These are phyloP conservation scores for Hemisphaericaspora nanyangensis DNA, from an alignment of 805 yeast species.

Conservation along the genomic window DNA sequence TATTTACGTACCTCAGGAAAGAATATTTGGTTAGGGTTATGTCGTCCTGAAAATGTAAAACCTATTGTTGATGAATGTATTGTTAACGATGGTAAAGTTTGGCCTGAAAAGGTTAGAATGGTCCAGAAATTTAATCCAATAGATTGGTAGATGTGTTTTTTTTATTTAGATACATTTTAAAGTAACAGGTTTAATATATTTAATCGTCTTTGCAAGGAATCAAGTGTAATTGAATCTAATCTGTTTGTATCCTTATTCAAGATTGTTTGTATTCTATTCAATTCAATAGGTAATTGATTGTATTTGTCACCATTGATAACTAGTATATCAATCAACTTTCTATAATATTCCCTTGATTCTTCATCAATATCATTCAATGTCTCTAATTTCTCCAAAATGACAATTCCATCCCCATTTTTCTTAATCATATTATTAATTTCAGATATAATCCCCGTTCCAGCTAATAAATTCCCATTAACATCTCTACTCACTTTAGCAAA, in stretches of 20 bases:
- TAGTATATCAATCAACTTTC: conserved; percentile 42
- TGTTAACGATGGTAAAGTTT: conserved; percentile 61
- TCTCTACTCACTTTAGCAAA: conserved; percentile 25
- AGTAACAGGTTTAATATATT: conserved; percentile 39
- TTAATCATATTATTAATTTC: conserved; percentile 9
- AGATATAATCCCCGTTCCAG: conserved; percentile 29
- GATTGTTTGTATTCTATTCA: conserved; percentile 41
- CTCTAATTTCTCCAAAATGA: conserved; percentile 1
- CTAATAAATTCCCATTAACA: conserved; percentile 28
- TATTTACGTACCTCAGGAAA: conserved; percentile 65
- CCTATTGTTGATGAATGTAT: conserved; percentile 77
- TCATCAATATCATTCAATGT: background rate
- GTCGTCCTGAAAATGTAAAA: conserved; percentile 70
- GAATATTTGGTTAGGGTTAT: conserved; percentile 84
- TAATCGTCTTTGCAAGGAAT: conserved; percentile 47
- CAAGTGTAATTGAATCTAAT: conserved; percentile 41
- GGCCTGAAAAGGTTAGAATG: conserved; percentile 65
- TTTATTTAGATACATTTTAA: background rate
- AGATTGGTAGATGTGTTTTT: conserved; percentile 39
- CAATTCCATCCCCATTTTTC: background rate
- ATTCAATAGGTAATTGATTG: conserved; percentile 43
- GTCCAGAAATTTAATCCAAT: conserved; percentile 51
- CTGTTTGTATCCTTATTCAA: conserved; percentile 30
- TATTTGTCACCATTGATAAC: conserved; percentile 43
- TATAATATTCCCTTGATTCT: conserved; percentile 35